Evolutionary conservation across 768 basidiomycete genomes (phyloP).

Genomic region (Phlebiopsis flavidoalba): DNA sequence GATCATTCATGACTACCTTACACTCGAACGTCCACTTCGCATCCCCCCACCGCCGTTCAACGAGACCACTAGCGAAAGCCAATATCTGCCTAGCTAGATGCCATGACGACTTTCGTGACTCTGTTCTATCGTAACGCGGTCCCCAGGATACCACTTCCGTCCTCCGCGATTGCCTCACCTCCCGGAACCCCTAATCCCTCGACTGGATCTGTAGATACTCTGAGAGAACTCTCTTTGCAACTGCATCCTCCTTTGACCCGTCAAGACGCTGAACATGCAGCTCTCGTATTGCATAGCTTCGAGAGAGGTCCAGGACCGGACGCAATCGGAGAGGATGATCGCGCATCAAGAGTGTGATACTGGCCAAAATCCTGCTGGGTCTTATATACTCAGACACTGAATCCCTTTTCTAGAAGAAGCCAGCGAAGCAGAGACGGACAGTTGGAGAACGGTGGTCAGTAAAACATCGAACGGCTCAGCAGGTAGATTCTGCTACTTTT

Average conservation of each 20-base stretch:
- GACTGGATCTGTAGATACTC: slow-evolving; percentile 24
- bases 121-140: slow-evolving; percentile 32
- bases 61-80: neutral
- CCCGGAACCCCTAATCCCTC: slow-evolving; percentile 5
- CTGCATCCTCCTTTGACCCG: slow-evolving; percentile 28
- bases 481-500: slow-evolving; percentile 50
- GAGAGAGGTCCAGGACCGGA: slow-evolving; percentile 3
- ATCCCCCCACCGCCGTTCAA: neutral
- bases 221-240: slow-evolving; percentile 35
- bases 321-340: slow-evolving; percentile 24
- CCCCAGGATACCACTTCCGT: slow-evolving; percentile 21
- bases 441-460: slow-evolving; percentile 84
- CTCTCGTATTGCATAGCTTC: slow-evolving; percentile 26
- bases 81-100: neutral
- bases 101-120: slow-evolving; percentile 26
- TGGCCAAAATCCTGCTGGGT: slow-evolving; percentile 45
- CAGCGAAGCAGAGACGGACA: slow-evolving; percentile 64
- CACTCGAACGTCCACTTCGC: neutral
- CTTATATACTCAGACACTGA: slow-evolving; percentile 64
- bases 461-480: slow-evolving; percentile 61
- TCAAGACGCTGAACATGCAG: slow-evolving; percentile 22
- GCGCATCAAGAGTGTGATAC: slow-evolving; percentile 39
- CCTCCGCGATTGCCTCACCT: slow-evolving; percentile 17
- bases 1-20: neutral
- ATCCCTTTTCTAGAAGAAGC: slow-evolving; percentile 63